Evolutionary conservation across 257 asterid species (phyloP).

Genomic region (Cinchona pubescens): DNA sequence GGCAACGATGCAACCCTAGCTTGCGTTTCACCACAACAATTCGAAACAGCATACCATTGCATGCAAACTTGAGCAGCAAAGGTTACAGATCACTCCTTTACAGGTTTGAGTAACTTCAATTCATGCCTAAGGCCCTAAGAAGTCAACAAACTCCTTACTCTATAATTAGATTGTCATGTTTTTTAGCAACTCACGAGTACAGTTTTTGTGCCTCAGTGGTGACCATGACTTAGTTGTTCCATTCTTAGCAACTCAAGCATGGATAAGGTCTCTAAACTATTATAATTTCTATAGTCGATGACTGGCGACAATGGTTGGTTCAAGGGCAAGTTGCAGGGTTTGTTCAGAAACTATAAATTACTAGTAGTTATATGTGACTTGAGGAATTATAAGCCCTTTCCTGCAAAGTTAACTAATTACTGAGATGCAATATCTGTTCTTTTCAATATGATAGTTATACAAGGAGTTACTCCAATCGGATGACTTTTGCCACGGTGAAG

Average conservation of each 20-base stretch:
- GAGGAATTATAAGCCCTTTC: neutral
- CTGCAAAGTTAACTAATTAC: too few relatives aligned
- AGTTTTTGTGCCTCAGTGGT: slow-evolving; percentile 30
- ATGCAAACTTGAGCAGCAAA: slow-evolving; percentile 20
- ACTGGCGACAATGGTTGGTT: slow-evolving; percentile 46
- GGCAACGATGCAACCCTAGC: slow-evolving; percentile 13
- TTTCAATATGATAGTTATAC: slow-evolving; percentile 26
- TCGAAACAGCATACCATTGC: slow-evolving; percentile 9
- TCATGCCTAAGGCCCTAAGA: too few relatives aligned
- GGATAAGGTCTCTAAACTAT: slow-evolving; percentile 44
- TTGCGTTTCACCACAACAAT: neutral
- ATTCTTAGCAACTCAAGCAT: slow-evolving; percentile 39
- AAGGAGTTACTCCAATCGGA: slow-evolving; percentile 35
- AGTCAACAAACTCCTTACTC: too few relatives aligned
- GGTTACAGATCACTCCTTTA: slow-evolving; percentile 36
- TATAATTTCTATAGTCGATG: slow-evolving; percentile 27
- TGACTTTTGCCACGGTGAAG: slow-evolving; percentile 50
- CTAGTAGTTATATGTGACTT: too few relatives aligned
- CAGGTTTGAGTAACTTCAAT: slow-evolving; percentile 20
- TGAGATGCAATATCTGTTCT: too few relatives aligned
- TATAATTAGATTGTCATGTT: too few relatives aligned
- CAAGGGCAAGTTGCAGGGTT: slow-evolving; percentile 45
- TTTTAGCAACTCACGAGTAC: too few relatives aligned
- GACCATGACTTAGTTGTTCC: slow-evolving; percentile 40
- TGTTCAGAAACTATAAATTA: neutral